These are phyloP conservation scores for Eurotiales sp. DNA, from an alignment of 2,329 filamentous ascomycete species.

Conservation along the genomic window DNA sequence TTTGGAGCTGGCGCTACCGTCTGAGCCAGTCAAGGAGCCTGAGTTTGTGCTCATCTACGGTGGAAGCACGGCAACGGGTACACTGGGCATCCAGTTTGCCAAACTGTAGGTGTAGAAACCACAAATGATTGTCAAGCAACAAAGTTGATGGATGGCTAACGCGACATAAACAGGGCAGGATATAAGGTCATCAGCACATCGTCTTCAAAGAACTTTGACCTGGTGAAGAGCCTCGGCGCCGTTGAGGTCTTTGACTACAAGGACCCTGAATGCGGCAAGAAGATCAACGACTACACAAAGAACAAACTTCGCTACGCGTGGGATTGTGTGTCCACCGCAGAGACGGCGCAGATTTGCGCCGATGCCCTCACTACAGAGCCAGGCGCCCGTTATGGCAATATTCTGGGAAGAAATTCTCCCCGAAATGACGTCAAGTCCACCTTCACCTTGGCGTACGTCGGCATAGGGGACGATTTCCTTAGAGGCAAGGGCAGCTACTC, in stretches of 20 bases:
- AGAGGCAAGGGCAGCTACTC: background rate
- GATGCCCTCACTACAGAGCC: constrained; percentile 10
- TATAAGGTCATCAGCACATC: constrained; percentile 37
- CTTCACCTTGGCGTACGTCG: constrained; percentile 9
- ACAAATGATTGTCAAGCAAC: background rate
- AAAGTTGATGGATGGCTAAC: constrained; percentile 31
- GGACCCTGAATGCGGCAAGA: constrained; percentile 32
- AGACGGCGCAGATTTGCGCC: constrained; percentile 11
- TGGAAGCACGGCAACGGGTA: constrained; percentile 38
- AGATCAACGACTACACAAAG: constrained; percentile 26
- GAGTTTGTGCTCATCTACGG: constrained; percentile 45
- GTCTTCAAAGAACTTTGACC: constrained; percentile 29
- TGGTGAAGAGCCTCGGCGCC: constrained; percentile 32
- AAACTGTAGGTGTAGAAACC: constrained; percentile 27
- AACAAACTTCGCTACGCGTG: constrained; percentile 13
- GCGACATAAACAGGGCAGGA: constrained; percentile 29
- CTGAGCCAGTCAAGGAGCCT: constrained; percentile 36
- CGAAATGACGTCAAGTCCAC: constrained; percentile 13
- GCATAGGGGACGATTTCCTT: constrained; percentile 9
- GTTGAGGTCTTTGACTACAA: constrained; percentile 40
- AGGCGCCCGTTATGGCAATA: constrained; percentile 12
- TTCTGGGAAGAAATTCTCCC: constrained; percentile 2
- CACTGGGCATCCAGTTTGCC: constrained; percentile 38
- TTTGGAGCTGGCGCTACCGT: constrained; percentile 29
- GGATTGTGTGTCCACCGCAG: constrained; percentile 1